Conservation (phyloP, 306 rosid genomes). For the Arachis hypogaea region DNA sequence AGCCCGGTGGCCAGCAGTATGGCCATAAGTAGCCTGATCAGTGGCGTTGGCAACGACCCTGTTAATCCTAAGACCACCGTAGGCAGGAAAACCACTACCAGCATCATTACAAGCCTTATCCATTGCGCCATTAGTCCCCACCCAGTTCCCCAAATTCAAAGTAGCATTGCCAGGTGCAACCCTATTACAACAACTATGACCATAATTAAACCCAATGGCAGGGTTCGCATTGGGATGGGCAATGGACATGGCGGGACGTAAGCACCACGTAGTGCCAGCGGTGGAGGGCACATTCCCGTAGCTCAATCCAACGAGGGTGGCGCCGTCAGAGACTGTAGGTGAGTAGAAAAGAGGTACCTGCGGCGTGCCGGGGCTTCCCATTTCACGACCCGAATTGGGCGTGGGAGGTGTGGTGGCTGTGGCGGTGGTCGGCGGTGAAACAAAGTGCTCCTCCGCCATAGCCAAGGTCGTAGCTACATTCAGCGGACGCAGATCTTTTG, state of each 20-base stretch:
- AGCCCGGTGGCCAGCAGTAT: slow-evolving; percentile 22
- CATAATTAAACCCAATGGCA: slow-evolving; percentile 49
- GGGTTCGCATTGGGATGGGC: slow-evolving; percentile 50
- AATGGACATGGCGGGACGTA: slow-evolving; percentile 42
- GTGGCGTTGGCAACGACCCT: slow-evolving; percentile 44
- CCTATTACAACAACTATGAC: slow-evolving; percentile 44
- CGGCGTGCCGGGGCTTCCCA: slow-evolving; percentile 39
- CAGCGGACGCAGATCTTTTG: slow-evolving; percentile 62
- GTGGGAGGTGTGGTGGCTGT: slow-evolving; percentile 16
- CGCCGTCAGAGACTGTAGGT: slow-evolving; percentile 43
- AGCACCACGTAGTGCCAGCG: slow-evolving; percentile 56
- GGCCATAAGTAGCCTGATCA: slow-evolving; percentile 42
- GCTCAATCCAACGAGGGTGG: slow-evolving; percentile 48
- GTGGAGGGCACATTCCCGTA: slow-evolving; percentile 51
- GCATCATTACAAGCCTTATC: slow-evolving; percentile 58
- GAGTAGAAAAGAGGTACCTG: slow-evolving; percentile 46
- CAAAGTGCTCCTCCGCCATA: slow-evolving; percentile 65
- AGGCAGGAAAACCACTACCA: slow-evolving; percentile 40
- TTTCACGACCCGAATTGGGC: slow-evolving; percentile 49
- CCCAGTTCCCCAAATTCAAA: slow-evolving; percentile 50
- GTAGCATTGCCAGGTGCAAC: slow-evolving; percentile 46
- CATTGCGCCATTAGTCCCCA: slow-evolving; percentile 38
- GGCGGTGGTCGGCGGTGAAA: slow-evolving; percentile 41
- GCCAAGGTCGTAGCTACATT: slow-evolving; percentile 56
- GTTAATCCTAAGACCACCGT: slow-evolving; percentile 39